Evolutionary conservation across 768 basidiomycete species (phyloP), one percentile per base, ranked within the genome.

Genomic region (Calocera cornea): DNA sequence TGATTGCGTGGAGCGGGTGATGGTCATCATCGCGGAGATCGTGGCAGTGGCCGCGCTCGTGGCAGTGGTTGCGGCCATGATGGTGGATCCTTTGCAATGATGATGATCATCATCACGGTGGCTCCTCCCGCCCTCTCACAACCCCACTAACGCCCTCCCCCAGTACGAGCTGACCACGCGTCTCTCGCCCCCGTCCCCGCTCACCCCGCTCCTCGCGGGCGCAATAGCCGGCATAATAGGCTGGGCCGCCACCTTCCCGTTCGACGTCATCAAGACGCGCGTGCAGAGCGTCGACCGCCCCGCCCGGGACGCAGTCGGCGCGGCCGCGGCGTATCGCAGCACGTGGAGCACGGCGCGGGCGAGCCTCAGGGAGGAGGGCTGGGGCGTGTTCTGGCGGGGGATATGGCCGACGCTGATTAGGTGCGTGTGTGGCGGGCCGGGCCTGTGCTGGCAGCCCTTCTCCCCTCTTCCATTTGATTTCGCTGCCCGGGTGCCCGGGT

Each of bases 221-320:
- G 92, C 85, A 1, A 73, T 87, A 0, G 92, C 92, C 0, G 92
- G 91, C 2, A 76, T 89, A 19, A 82, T 82, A 10, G 89, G 89
- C 10, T 95, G 92, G 92, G 40, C 86, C 0, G 80, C 79, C 1
- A 95, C 92, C 0, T 97, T 95, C 75, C 91, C 92, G 1, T 79
- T 93, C 66, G 93, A 97, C 73, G 88, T 93, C 1, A 82, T 95
- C 69, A 95, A 97, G 78, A 95, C 94, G 16, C 84, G 92, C 3
- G 84, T 94, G 71, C 93, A 97, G 75, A 84, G 84, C 64, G 74
- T 70, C 29, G 66, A 70, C 14, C 64, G 70, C n/a, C n/a, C n/a
- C n/a, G n/a, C n/a, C n/a, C n/a, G n/a, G n/a, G n/a, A n/a, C n/a
- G n/a, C n/a, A n/a, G n/a, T n/a, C n/a, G 0, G 19, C 74, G 1